These are phyloP conservation scores for Ceratocystis alfenasii DNA, from an alignment of 2,329 filamentous ascomycete species.

Conservation along the genomic window DNA sequence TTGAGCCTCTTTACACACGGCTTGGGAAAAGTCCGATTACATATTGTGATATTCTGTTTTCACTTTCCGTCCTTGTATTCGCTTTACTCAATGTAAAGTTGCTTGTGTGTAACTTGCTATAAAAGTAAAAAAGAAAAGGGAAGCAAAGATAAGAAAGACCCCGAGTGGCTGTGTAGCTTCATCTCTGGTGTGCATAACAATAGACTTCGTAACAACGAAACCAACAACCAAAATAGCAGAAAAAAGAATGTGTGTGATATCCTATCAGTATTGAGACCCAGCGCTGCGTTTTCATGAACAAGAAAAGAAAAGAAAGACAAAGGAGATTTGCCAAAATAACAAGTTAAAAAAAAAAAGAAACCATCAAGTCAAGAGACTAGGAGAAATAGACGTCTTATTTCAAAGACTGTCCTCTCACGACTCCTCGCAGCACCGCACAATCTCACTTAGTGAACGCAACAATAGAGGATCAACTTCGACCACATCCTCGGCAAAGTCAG, in stretches of 20 bases:
- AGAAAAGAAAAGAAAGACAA: constrained; percentile 1
- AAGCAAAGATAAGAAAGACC: constrained; percentile 8
- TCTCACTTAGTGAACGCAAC: constrained; percentile 19
- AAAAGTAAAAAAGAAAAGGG: background rate
- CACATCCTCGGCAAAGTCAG: constrained; percentile 13
- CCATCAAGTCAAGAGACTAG: background rate
- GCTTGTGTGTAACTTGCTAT: background rate
- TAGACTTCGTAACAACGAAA: background rate
- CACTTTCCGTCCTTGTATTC: background rate
- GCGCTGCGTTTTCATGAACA: constrained; percentile 1
- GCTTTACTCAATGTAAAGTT: background rate
- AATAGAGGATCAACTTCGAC: constrained; percentile 18
- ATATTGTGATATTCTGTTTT: background rate
- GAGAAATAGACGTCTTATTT: background rate
- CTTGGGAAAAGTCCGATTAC: background rate
- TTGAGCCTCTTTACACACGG: background rate
- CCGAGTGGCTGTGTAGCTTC: constrained; percentile 3
- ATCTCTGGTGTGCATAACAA: background rate
- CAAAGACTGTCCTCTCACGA: background rate
- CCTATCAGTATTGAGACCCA: constrained; percentile 3
- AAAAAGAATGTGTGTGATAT: constrained; percentile 6
- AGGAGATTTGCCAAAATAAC: constrained; percentile 6
- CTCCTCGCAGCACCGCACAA: constrained; percentile 20
- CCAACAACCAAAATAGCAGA: background rate
- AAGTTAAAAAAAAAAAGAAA: constrained; percentile 10